Conservation (phyloP, 2,329 filamentous ascomycete genomes). For the Diaporthe sp. region DNA sequence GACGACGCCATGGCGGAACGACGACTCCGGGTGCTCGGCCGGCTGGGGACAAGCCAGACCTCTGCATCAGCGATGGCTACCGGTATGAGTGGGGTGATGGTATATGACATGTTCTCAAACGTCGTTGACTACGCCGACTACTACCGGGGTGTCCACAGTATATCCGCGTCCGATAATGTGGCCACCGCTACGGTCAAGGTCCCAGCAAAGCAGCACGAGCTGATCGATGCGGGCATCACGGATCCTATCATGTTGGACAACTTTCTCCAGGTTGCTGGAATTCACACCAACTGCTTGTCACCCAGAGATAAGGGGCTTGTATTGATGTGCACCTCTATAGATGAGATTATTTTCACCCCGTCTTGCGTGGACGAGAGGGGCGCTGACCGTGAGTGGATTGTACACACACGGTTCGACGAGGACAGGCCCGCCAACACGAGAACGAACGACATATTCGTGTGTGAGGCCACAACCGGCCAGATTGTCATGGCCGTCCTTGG, state of each 20-base stretch:
- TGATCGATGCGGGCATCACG: constrained; percentile 10
- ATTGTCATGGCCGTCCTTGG: constrained; percentile 43
- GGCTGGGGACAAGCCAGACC: neutral
- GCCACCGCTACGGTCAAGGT: constrained; percentile 41
- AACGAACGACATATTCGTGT: constrained; percentile 46
- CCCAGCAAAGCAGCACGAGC: neutral
- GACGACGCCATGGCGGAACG: neutral
- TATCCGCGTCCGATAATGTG: constrained; percentile 37
- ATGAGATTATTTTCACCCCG: constrained; percentile 42
- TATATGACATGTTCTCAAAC: constrained; percentile 34
- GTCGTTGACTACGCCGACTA: constrained; percentile 42
- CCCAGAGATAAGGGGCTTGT: constrained; percentile 44
- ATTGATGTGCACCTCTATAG: constrained; percentile 45
- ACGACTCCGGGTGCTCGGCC: constrained; percentile 20
- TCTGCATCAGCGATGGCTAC: constrained; percentile 2
- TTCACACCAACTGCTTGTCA: constrained; percentile 53
- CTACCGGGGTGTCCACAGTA: constrained; percentile 39
- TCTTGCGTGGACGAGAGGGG: neutral
- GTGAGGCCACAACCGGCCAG: constrained; percentile 35
- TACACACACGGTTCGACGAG: constrained; percentile 38
- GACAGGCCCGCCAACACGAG: constrained; percentile 16
- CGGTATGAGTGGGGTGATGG: constrained; percentile 59
- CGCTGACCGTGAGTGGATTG: constrained; percentile 14
- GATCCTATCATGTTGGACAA: constrained; percentile 47
- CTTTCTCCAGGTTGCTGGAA: constrained; percentile 54